Evolutionary conservation across 805 yeast genomes (phyloP).

Genomic region (Starmerella roubikii): DNA sequence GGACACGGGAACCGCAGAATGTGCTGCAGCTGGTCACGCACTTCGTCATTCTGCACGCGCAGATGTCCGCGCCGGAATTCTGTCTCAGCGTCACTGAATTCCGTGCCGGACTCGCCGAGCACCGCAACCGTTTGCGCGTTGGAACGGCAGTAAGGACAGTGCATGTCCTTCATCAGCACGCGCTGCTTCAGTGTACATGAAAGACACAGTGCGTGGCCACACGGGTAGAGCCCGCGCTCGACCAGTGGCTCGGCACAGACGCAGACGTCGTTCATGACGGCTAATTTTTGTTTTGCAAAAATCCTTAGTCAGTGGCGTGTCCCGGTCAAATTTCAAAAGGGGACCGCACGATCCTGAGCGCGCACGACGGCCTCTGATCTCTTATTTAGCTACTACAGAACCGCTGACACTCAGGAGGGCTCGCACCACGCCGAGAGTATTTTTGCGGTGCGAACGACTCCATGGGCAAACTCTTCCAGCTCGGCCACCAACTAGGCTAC

Average conservation of each 20-base stretch:
- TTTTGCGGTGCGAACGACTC: no score
- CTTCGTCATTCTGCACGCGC: slow-evolving; percentile 20
- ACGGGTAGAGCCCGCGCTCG: slow-evolving; percentile 61
- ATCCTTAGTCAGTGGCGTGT: no score
- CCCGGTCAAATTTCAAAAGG: no score
- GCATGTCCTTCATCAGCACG: slow-evolving; percentile 56
- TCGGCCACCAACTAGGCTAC: slow-evolving; percentile 9
- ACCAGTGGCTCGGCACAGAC: slow-evolving; percentile 67
- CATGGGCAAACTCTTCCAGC: slow-evolving; percentile 3
- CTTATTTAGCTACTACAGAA: no score
- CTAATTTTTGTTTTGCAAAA: no score
- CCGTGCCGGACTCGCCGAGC: slow-evolving; percentile 32
- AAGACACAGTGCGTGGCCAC: slow-evolving; percentile 78
- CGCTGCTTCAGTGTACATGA: slow-evolving; percentile 71
- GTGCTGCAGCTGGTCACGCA: slow-evolving; percentile 41
- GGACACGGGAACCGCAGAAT: slow-evolving; percentile 32
- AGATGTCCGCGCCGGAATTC: slow-evolving; percentile 11
- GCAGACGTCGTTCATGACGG: slow-evolving; percentile 40
- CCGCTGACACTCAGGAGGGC: no score
- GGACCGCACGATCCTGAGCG: no score
- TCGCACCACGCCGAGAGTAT: no score
- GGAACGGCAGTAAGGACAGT: slow-evolving; percentile 76
- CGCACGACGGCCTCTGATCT: no score
- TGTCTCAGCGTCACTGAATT: slow-evolving; percentile 29
- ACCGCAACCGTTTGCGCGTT: slow-evolving; percentile 41